These are phyloP conservation scores for Trichoderma lentiforme DNA, from an alignment of 2,329 filamentous ascomycete genomes.

Conservation along the genomic window DNA sequence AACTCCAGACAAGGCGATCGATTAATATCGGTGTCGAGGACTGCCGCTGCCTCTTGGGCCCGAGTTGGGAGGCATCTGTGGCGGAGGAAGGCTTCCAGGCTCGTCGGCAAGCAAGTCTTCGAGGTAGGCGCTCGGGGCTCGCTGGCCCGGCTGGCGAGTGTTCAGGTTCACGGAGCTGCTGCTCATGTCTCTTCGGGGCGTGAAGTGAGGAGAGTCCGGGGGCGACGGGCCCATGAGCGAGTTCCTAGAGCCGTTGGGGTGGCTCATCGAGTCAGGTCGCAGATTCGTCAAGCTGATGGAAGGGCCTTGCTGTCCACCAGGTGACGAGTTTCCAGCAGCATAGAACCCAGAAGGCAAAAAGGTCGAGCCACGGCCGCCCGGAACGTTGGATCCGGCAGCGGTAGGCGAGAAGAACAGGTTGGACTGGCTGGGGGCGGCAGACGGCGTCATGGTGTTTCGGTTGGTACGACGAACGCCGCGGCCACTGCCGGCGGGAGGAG, in stretches of 20 bases:
- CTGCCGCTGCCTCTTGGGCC: constrained; percentile 20
- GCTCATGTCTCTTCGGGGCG: constrained; percentile 51
- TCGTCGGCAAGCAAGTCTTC: constrained; percentile 86
- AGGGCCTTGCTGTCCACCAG: constrained; percentile 45
- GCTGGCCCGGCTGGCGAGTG: constrained; percentile 54
- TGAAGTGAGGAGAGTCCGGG: constrained; percentile 61
- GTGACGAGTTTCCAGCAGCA: constrained; percentile 60
- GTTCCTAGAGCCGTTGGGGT: constrained; percentile 39
- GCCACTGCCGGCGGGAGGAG: constrained; percentile 37
- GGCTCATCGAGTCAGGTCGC: constrained; percentile 55
- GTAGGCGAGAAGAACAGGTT: constrained; percentile 96
- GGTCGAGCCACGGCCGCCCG: constrained; percentile 65
- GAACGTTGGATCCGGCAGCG: constrained; percentile 61
- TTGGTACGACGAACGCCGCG: constrained; percentile 51
- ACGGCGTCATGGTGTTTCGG: constrained; percentile 48
- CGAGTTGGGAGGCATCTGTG: constrained; percentile 32
- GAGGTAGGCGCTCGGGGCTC: constrained; percentile 83
- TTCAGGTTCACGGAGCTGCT: constrained; percentile 65
- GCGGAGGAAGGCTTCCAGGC: constrained; percentile 48
- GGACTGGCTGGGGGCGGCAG: constrained; percentile 58
- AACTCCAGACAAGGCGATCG: background rate
- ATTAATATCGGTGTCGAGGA: constrained; percentile 29
- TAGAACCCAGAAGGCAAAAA: constrained; percentile 93
- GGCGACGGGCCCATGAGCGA: constrained; percentile 51
- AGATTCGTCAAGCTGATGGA: constrained; percentile 61